Base-by-base conservation (phyloP, 164 flowering plant species). In the Amborella trichopoda region DNA sequence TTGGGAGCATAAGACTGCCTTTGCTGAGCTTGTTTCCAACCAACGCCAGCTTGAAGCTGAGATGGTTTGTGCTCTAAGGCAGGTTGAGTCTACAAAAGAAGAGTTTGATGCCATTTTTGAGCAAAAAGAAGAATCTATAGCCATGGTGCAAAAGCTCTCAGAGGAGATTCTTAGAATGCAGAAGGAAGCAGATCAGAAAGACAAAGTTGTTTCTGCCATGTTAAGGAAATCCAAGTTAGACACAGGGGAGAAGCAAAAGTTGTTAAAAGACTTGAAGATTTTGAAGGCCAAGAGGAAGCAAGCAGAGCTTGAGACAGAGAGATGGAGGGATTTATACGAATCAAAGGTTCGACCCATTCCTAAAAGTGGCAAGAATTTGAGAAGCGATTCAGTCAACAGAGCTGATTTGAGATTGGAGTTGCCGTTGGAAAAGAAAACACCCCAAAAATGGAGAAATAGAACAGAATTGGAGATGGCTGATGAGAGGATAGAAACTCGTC, bases 21-120 rank as follows among this genome's bases (percentile, higher is more conserved):
- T 87, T 64, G 67, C 87, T 38, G 96, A 88, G 73, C 77, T 87
- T n/a, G 94, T 82, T 9, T 87, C 99, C 9, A 77, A 67, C 59
- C 99, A 93, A 44, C 52, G 91, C 22, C 95, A 81, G 61, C 71
- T 93, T 48, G 96, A 93, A 64, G 88, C 95, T 14, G 96, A 87
- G 62, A 62, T 87, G 73, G 69, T 83, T 16, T 75, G 96, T 33
- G 76, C 81, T 14, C 49, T 71, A 1, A 71, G 78, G 67, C 90
- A 87, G 66, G 65, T 68, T n/a, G 91, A 91, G 37, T 72, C 70
- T 38, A 61, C 66, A 26, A 91, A 70, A 43, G 58, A 68, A 34
- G 91, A 91, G 56, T 70, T 81, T 40, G 74, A 72, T 44, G 63
- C 61, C 20, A 75, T 68, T 18, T 40, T 62, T 18, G 70, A 69